Base-by-base conservation (phyloP, 306 rosid genomes). In the Cicer pinnatifidum region DNA sequence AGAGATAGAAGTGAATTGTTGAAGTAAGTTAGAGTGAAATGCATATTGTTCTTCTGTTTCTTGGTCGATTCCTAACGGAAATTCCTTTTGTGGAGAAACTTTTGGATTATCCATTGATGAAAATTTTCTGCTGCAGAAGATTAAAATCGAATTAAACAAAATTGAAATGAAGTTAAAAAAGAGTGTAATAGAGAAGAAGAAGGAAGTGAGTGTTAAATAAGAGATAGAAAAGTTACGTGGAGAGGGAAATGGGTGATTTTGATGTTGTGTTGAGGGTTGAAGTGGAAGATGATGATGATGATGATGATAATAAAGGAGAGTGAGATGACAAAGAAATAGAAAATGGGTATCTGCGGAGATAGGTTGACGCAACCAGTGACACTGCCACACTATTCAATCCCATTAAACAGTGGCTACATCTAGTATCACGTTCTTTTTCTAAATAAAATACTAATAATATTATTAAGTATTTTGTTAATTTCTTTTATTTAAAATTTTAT, bases 1-100 rank as follows among this genome's bases (percentile, higher is more conserved):
- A 67, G 92, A 77, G 69, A 94, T 88, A 28, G 74, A 45, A 45
- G 67, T 19, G 89, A 94, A 89, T 54, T 89, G 85, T 53, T 82
- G 86, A 69, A 94, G 98, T 59, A 91, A 77, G 52, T 76, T 81
- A 39, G 98, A 94, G 84, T 89, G 95, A 23, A 58, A 77, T 23
- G 90, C 64, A 76, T 84, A 91, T 39, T 89, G 95, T 51, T 88
- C 84, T 82, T 91, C 97, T 6, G 84, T 82, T 6, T 69, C 63
- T 50, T 80, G 72, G 75, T 89, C 92, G 39, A 90, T 40, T 53
- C 89, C 92, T 71, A 82, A 51, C 1, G 94, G 92, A 63, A 76
- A 54, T 20, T 88, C 85, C 69, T 84, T 12, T 8, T 5, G 16
- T 33, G 7, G 43, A 11, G 65, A 33, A 54, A 56, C 61, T 76